Conservation (phyloP, 1,139 yeast species). For the Saccharomyces hybrid region DNA sequence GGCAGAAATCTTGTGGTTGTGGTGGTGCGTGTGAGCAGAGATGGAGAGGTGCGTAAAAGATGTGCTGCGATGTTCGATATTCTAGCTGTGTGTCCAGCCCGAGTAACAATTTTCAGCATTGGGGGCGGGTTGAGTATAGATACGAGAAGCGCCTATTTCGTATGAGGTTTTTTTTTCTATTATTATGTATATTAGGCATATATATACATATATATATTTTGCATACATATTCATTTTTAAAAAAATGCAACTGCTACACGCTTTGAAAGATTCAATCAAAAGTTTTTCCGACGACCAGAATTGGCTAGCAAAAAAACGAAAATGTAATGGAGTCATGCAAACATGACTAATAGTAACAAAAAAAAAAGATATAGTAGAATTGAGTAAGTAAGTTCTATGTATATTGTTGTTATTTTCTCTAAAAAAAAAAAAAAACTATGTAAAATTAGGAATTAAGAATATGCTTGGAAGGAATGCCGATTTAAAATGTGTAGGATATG, state of each 20-base stretch:
- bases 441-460: background rate
- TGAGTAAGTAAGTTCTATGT: background rate
- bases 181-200: too few relatives aligned
- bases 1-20: background rate
- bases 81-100: background rate
- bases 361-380: background rate
- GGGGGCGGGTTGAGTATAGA: background rate
- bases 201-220: background rate
- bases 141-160: background rate
- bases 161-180: background rate
- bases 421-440: slow-evolving; percentile 1
- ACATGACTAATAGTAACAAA: background rate
- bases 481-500: background rate
- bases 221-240: background rate
- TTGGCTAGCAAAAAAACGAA: background rate
- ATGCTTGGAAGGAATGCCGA: background rate
- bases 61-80: background rate
- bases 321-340: background rate
- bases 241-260: background rate
- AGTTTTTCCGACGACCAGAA: background rate
- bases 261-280: background rate
- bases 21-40: background rate
- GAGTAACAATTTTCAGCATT: background rate
- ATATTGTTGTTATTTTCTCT: background rate
- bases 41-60: background rate